phyloP scores from a whole-genome alignment of 2,329 filamentous ascomycete genomes.

The Cadophora gregata region DNA sequence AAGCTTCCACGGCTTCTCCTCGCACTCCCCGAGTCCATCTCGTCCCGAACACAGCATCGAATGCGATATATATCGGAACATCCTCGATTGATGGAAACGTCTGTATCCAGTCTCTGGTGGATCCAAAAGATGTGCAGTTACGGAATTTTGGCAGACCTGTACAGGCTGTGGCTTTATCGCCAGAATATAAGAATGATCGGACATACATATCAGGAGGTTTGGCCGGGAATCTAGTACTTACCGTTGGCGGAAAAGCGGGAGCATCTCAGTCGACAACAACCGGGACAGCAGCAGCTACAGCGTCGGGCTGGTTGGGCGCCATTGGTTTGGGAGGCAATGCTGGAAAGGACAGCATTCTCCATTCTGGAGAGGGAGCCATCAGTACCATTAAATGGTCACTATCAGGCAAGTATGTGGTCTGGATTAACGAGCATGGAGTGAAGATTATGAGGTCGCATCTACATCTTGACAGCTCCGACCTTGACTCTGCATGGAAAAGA shows the following conservation, averaged over 20 bases:
- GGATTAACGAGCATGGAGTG: slow-evolving; percentile 96
- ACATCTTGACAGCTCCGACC: slow-evolving; percentile 75
- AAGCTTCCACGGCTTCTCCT: slow-evolving; percentile 57
- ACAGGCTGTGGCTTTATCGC: slow-evolving; percentile 90
- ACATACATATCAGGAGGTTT: slow-evolving; percentile 91
- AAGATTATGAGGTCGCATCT: slow-evolving; percentile 96
- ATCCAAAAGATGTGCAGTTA: slow-evolving; percentile 87
- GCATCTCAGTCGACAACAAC: slow-evolving; percentile 84
- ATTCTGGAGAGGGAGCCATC: slow-evolving; percentile 91
- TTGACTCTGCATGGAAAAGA: slow-evolving; percentile 89
- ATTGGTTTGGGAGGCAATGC: slow-evolving; percentile 80
- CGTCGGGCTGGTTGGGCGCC: slow-evolving; percentile 88
- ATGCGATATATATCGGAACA: slow-evolving; percentile 91
- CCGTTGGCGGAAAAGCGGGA: slow-evolving; percentile 78
- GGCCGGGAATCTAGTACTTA: slow-evolving; percentile 86
- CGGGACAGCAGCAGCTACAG: slow-evolving; percentile 79
- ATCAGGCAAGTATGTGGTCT: slow-evolving; percentile 89
- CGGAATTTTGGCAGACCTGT: slow-evolving; percentile 94
- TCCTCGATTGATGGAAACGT: slow-evolving; percentile 96
- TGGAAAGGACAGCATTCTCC: slow-evolving; percentile 84
- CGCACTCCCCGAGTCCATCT: slow-evolving; percentile 56
- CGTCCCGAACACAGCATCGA: slow-evolving; percentile 79
- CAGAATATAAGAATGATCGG: slow-evolving; percentile 88
- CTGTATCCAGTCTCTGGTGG: slow-evolving; percentile 85
- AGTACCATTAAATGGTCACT: slow-evolving; percentile 94